Evolutionary conservation across 345 rosid species (phyloP).

Genomic region (Sisymbrium altissimum): DNA sequence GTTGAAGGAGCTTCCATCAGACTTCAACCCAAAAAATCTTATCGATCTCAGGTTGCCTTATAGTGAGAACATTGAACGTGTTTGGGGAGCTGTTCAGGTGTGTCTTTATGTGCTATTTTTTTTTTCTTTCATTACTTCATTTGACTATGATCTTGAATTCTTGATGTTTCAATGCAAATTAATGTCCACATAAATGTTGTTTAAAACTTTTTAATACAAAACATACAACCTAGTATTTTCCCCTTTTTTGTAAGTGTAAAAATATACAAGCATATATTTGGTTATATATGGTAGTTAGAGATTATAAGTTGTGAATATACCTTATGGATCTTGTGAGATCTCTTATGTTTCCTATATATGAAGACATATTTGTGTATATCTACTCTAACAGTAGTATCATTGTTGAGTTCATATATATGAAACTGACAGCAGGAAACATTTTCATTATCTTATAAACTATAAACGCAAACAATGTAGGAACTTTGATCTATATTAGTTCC

Average conservation of each 20-base stretch:
- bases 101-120: not conserved
- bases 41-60: slow-evolving; percentile 17
- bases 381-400: not conserved
- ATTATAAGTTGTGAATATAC: not conserved
- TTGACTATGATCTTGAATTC: not conserved
- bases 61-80: not conserved
- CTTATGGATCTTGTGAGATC: not conserved
- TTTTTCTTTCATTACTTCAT: not conserved
- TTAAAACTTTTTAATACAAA: not conserved
- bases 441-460: not conserved
- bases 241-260: no score
- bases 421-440: not conserved
- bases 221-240: not conserved
- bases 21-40: slow-evolving; percentile 1
- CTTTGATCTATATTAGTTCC: not conserved
- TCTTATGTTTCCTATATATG: not conserved
- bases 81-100: slow-evolving; percentile 15
- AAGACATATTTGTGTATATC: not conserved
- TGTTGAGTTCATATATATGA: no score
- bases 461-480: not conserved
- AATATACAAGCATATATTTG: no score
- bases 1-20: slow-evolving; percentile 18
- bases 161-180: not conserved
- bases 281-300: no score
- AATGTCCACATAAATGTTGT: not conserved